Evolutionary conservation across 1,139 yeast genomes (phyloP), one percentile per base, ranked within the genome.

Genomic region (Taphrina flavorubra): DNA sequence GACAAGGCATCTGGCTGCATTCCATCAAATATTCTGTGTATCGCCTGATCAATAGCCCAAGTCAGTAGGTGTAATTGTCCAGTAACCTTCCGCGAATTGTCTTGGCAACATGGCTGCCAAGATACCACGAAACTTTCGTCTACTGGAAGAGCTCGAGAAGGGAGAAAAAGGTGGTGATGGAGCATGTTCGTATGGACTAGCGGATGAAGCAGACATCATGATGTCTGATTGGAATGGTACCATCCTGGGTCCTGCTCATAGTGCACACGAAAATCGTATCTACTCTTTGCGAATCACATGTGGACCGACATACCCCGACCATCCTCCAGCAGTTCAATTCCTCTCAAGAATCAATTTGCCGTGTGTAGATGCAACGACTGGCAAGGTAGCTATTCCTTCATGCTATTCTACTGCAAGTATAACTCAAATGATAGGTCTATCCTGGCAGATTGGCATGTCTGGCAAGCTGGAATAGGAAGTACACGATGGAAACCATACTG

Each of bases 131-230:
- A 69, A 65, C 60, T 69, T 69, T 49, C 53, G 69, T 16, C 59
- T 69, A 18, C 55, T 69, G 47, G 70, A 69, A 53, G 70, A 69
- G 59, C 66, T 95, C 73, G 99, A 95, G 78, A 94, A 92, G 77
- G 99, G 99, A 65, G 99, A 95, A 78, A 95, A 95, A 78, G 99
- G 99, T 16, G 98, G 99, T 39, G 95, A 97, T 46, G 98, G 95
- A 78, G 89, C 97, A 34, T 92, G 97, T 78, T 92, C 98, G 25
- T 91, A 92, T 75, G 98, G 98, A 0, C 83, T 92, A 67, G 86
- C 91, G 51, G 92, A 89, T 76, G 87, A 89, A 73, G 97, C 90
- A 74, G 98, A 92, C 77, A 90, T 91, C 73, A 83, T 92, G 72
- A 90, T 92, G 95, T 89, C 96, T 7, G 81, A 87, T 75, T 92